These are phyloP conservation scores for Apiotrichum veenhuisii DNA, from an alignment of 1,284 basidiomycete species.

Conservation along the genomic window DNA sequence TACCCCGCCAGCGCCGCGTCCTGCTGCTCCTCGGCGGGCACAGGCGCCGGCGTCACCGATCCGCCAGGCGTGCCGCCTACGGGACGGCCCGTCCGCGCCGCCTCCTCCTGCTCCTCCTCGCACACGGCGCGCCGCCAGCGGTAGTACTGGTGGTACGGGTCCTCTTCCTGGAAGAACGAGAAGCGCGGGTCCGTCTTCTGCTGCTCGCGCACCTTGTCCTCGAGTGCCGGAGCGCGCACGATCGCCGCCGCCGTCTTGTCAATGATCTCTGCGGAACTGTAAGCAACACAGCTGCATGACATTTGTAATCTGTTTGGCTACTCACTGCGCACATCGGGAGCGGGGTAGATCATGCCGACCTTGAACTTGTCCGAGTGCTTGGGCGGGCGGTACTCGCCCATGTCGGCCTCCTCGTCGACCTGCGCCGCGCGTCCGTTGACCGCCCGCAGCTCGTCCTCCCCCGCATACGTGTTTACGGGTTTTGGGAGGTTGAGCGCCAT, in stretches of 20 bases:
- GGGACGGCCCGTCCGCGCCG: not conserved
- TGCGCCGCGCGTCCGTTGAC: slow-evolving; percentile 19
- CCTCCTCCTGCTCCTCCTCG: slow-evolving; percentile 61
- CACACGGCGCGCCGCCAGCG: slow-evolving; percentile 75
- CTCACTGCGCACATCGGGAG: slow-evolving; percentile 86
- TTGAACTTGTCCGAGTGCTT: slow-evolving; percentile 60
- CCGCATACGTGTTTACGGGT: slow-evolving; percentile 45
- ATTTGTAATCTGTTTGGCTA: too few species aligned
- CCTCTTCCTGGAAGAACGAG: slow-evolving; percentile 83
- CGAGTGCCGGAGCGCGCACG: slow-evolving; percentile 81
- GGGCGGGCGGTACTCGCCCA: slow-evolving; percentile 42
- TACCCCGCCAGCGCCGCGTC: slow-evolving; percentile 52
- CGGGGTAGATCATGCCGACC: slow-evolving; percentile 82
- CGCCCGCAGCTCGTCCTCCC: slow-evolving; percentile 42
- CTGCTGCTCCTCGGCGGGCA: slow-evolving; percentile 50
- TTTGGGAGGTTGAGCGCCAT: slow-evolving; percentile 48
- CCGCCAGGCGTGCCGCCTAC: slow-evolving; percentile 9
- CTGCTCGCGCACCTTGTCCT: slow-evolving; percentile 91
- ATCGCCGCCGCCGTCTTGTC: slow-evolving; percentile 95
- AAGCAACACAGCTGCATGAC: too few species aligned
- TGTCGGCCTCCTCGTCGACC: slow-evolving; percentile 24
- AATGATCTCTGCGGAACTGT: slow-evolving; percentile 69
- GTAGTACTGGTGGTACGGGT: slow-evolving; percentile 97
- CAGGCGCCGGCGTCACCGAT: slow-evolving; percentile 25
- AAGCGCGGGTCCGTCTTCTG: slow-evolving; percentile 94